A percentile compares a stretch with the other conserved stretches of the same genome.
Conservation (phyloP, 169 alveolate genomes). For the Plasmodium knowlesi region DNA sequence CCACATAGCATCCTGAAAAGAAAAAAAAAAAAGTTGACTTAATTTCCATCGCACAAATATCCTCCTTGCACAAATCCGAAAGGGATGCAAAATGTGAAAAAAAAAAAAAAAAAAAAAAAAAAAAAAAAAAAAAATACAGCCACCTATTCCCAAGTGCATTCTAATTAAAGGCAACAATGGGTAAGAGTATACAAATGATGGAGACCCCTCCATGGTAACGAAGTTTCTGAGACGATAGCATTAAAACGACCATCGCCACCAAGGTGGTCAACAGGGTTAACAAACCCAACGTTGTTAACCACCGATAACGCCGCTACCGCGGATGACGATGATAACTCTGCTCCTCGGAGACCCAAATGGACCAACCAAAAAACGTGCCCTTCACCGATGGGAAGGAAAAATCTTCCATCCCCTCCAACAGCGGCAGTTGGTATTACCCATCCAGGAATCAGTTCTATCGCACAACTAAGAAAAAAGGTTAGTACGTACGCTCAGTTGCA, state of each 20-base stretch:
- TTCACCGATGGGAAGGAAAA: slow-evolving; percentile 55
- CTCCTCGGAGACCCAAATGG: not conserved
- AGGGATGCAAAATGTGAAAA: not conserved
- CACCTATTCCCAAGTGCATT: not conserved
- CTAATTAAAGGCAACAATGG: not conserved
- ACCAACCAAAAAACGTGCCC: not conserved
- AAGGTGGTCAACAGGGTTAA: not conserved
- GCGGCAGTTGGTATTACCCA: slow-evolving; percentile 84
- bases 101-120: too few species aligned
- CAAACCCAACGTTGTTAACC: not conserved
- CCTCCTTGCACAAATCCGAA: not conserved
- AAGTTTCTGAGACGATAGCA: not conserved
- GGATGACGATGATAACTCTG: not conserved
- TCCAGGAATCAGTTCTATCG: slow-evolving; percentile 83
- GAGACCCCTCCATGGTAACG: not conserved
- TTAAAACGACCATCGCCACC: not conserved
- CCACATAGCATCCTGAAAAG: not conserved
- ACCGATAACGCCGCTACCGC: not conserved
- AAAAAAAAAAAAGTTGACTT: not conserved
- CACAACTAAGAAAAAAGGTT: slow-evolving; percentile 82
- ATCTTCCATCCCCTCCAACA: slow-evolving; percentile 81
- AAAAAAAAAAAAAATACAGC: not conserved
- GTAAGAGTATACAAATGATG: not conserved
- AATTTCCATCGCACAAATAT: not conserved
- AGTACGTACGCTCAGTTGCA: not conserved